A percentile compares a stretch with the other conserved stretches of the same genome.
phyloP scores from a whole-genome alignment of 2,329 filamentous ascomycete species.

The Escovopsis sp. region DNA sequence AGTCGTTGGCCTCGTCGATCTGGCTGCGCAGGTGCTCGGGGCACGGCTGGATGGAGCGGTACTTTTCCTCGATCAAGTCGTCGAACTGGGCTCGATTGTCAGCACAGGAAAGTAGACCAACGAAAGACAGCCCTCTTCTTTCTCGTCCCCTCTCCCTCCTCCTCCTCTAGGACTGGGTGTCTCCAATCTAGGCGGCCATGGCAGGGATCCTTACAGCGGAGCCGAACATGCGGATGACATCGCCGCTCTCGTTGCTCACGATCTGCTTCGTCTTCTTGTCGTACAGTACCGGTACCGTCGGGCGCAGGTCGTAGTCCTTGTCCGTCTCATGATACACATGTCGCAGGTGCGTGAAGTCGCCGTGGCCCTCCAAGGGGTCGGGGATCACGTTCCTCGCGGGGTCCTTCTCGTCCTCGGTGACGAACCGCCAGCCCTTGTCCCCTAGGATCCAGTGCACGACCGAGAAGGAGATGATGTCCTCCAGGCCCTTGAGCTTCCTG shows the following conservation, averaged over 20 bases:
- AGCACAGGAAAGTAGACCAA: not conserved
- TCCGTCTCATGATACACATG: constrained; percentile 68
- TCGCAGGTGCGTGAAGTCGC: constrained; percentile 51
- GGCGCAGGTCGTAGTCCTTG: constrained; percentile 58
- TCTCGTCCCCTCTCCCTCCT: no score
- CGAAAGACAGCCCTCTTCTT: no score
- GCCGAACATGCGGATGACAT: constrained; percentile 86
- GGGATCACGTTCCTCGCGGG: constrained; percentile 49
- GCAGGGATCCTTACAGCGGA: constrained; percentile 51
- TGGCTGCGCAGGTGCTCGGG: constrained; percentile 44
- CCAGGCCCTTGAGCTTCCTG: constrained; percentile 78
- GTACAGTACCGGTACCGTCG: constrained; percentile 78
- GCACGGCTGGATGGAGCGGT: constrained; percentile 49
- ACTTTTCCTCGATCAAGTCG: constrained; percentile 43
- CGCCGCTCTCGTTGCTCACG: constrained; percentile 82
- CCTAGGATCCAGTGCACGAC: constrained; percentile 87
- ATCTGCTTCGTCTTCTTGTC: constrained; percentile 62
- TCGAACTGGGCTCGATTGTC: constrained; percentile 43
- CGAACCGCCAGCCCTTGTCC: constrained; percentile 66
- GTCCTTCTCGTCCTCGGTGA: constrained; percentile 41
- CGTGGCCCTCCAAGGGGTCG: constrained; percentile 55
- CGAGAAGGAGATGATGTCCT: constrained; percentile 65
- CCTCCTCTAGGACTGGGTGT: no score
- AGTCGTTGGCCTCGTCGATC: constrained; percentile 66
- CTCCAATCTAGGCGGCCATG: no score